A percentile compares a stretch with the other conserved stretches of the same genome.
phyloP scores from a whole-genome alignment of 768 basidiomycete genomes.

The Mycena capillaripes region DNA sequence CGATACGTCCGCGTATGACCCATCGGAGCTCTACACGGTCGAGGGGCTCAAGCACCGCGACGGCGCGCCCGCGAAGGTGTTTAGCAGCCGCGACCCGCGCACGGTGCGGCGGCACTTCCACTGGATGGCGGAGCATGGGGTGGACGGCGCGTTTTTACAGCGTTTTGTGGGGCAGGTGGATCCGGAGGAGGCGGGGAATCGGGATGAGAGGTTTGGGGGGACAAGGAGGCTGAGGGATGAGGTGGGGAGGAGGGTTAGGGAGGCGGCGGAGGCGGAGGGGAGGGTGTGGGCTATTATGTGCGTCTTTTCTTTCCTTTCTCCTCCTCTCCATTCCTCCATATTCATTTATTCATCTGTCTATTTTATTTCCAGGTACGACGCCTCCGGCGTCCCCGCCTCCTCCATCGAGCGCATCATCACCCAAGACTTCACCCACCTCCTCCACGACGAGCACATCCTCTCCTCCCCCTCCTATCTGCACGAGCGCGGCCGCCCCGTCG shows the following conservation, averaged over 20 bases:
- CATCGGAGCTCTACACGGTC: slow-evolving; percentile 78
- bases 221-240: slow-evolving; percentile 79
- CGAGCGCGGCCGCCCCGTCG: slow-evolving; percentile 78
- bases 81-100: slow-evolving; percentile 82
- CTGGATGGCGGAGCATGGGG: slow-evolving; percentile 88
- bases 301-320: slow-evolving; percentile 40
- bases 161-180: slow-evolving; percentile 82
- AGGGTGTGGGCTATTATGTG: slow-evolving; percentile 90
- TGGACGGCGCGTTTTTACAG: slow-evolving; percentile 88
- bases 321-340: background rate
- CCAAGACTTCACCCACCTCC: slow-evolving; percentile 81
- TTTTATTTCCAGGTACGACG: slow-evolving; percentile 76
- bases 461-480: slow-evolving; percentile 82
- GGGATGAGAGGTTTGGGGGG: slow-evolving; percentile 49
- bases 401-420: slow-evolving; percentile 77
- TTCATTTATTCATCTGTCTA: background rate
- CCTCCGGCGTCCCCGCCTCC: slow-evolving; percentile 80
- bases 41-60: slow-evolving; percentile 72
- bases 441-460: slow-evolving; percentile 70
- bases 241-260: slow-evolving; percentile 76
- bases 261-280: slow-evolving; percentile 85
- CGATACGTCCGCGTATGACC: slow-evolving; percentile 77
- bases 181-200: slow-evolving; percentile 58
- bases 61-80: slow-evolving; percentile 76
- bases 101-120: slow-evolving; percentile 84